Conservation (phyloP, 2,329 filamentous ascomycete species). For the Penicillium polonicum region DNA sequence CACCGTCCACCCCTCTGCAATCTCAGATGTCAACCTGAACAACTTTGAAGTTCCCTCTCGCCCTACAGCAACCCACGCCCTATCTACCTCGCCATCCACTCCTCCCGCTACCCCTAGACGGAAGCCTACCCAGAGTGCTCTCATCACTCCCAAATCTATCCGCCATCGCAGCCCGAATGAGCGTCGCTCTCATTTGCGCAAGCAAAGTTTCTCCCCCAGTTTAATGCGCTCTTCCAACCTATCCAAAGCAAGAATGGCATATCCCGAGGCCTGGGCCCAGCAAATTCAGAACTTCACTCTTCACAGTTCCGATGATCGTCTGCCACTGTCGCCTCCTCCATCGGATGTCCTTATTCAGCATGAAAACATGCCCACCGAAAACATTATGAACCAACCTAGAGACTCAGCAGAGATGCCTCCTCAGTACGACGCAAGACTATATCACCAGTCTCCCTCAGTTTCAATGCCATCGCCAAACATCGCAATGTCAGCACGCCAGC, state of each 20-base stretch:
- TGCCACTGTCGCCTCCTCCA: conserved; percentile 48
- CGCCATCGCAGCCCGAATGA: conserved; percentile 44
- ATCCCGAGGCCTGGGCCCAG: conserved; percentile 52
- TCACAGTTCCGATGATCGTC: conserved; percentile 44
- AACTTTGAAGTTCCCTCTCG: conserved; percentile 35
- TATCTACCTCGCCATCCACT: conserved; percentile 35
- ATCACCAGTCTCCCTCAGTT: conserved; percentile 34
- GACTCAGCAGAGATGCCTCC: conserved; percentile 32
- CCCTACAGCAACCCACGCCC: conserved; percentile 20
- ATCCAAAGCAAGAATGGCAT: conserved; percentile 44
- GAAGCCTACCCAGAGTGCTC: conserved; percentile 38
- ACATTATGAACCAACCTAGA: conserved; percentile 32
- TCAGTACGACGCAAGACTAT: conserved; percentile 36
- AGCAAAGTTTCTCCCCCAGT: conserved; percentile 49
- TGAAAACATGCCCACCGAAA: conserved; percentile 37
- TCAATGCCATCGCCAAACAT: conserved; percentile 36
- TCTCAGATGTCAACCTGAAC: conserved; percentile 32
- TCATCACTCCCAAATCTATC: conserved; percentile 40
- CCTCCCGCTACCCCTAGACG: conserved; percentile 40
- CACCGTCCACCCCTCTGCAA: conserved; percentile 39
- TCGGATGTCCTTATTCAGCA: conserved; percentile 45
- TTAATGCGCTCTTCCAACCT: conserved; percentile 56
- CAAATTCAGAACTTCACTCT: conserved; percentile 55
- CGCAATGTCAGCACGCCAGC: conserved; percentile 30
- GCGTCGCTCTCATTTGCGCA: conserved; percentile 39